These are phyloP conservation scores for Epichloe baconii DNA, from an alignment of 2,329 filamentous ascomycete species.

Conservation along the genomic window DNA sequence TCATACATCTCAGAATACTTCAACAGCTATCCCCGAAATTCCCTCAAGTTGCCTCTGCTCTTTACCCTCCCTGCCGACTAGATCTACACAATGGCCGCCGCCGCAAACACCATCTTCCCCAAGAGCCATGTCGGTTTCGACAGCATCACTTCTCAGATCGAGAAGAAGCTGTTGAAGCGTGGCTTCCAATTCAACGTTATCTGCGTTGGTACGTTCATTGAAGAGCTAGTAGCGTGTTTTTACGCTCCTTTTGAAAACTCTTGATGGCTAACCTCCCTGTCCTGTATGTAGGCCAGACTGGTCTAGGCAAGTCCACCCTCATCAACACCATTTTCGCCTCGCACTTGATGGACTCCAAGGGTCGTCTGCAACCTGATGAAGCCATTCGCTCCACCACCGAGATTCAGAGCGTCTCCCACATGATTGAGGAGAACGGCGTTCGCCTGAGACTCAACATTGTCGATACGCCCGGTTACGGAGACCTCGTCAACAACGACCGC, in stretches of 20 bases:
- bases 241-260: background rate
- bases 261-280: constrained; percentile 8
- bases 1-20: constrained; percentile 12
- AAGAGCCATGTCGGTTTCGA: constrained; percentile 99
- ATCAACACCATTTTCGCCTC: constrained; percentile 99
- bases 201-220: constrained; percentile 71
- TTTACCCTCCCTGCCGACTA: constrained; percentile 16
- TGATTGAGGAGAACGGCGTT: constrained; percentile 98
- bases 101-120: constrained; percentile 61
- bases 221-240: constrained; percentile 3
- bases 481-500: constrained; percentile 98
- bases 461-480: constrained; percentile 94
- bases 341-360: constrained; percentile 98
- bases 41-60: background rate
- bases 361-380: constrained; percentile 83
- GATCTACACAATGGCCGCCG: constrained; percentile 52
- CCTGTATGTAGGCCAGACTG: constrained; percentile 67
- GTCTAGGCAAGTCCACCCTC: constrained; percentile 94
- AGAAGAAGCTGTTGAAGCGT: constrained; percentile 98
- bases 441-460: constrained; percentile 97
- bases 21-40: constrained; percentile 9
- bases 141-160: constrained; percentile 98
- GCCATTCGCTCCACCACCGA: constrained; percentile 90
- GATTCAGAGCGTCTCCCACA: constrained; percentile 94
- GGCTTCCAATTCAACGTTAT: constrained; percentile 99